Evolutionary conservation across 2,329 filamentous ascomycete species (phyloP).

Genomic region (Fusarium sp.): DNA sequence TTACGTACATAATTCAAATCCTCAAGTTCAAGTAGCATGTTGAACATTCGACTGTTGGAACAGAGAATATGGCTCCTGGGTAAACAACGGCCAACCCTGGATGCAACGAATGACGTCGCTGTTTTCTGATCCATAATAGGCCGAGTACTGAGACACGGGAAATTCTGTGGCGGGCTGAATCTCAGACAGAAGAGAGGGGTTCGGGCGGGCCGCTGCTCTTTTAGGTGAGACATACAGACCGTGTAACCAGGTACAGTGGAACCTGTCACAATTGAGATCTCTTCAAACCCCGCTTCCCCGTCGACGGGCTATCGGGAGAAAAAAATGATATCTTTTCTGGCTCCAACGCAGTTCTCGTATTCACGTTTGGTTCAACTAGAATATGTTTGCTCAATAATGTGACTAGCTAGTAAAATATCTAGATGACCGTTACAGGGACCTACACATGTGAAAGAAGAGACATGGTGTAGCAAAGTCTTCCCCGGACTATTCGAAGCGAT

Average conservation of each 20-base stretch:
- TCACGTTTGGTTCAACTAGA: rapidly evolving
- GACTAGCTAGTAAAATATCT: rapidly evolving
- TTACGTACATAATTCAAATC: rapidly evolving
- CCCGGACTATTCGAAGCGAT: not conserved
- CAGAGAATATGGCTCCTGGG: rapidly evolving
- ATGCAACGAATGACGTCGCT: not conserved
- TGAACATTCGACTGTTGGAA: not conserved
- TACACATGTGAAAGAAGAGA: rapidly evolving
- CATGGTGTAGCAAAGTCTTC: rapidly evolving
- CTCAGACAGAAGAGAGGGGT: not conserved
- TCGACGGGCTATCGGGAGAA: not conserved
- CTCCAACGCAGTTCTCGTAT: rapidly evolving
- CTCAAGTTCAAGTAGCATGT: rapidly evolving
- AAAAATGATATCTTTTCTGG: rapidly evolving
- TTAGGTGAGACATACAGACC: not conserved
- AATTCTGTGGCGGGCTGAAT: not conserved
- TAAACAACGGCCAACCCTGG: rapidly evolving
- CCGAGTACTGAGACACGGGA: not conserved
- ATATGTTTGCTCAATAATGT: rapidly evolving
- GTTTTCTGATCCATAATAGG: rapidly evolving
- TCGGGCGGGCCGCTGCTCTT: not conserved
- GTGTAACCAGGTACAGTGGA: not conserved
- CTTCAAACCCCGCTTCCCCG: not conserved
- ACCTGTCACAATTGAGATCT: not conserved
- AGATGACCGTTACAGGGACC: rapidly evolving